Conservation (phyloP, 2,329 filamentous ascomycete species). For the Colletotrichum paranaense region DNA sequence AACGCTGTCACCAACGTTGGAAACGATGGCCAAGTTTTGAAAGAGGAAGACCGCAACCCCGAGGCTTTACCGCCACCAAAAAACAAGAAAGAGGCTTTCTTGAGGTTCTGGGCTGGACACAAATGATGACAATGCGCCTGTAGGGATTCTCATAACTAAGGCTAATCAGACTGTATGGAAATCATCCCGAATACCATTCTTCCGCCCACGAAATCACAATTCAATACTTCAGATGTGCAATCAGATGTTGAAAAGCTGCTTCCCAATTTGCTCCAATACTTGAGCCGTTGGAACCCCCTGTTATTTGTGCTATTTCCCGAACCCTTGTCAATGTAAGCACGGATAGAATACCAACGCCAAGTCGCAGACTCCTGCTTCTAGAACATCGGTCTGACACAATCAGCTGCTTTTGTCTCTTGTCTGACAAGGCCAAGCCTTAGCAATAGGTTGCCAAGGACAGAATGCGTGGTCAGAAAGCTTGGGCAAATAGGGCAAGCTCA, state of each 20-base stretch:
- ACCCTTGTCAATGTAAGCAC: not conserved
- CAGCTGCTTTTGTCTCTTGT: not conserved
- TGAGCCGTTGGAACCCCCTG: not conserved
- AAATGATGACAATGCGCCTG: not conserved
- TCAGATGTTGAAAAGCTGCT: too few species aligned
- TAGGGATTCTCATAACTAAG: too few species aligned
- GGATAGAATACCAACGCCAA: not conserved
- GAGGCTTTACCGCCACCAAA: constrained; percentile 34
- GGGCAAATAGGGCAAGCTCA: not conserved
- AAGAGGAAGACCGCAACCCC: constrained; percentile 25
- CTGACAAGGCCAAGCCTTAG: not conserved
- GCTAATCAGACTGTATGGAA: too few species aligned
- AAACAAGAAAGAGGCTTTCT: constrained; percentile 40
- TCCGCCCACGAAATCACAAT: too few species aligned
- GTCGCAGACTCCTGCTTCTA: not conserved
- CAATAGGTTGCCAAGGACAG: not conserved
- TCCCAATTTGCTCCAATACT: too few species aligned
- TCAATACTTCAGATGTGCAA: too few species aligned
- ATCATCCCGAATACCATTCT: too few species aligned
- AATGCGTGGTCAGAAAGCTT: not conserved
- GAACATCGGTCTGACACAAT: not conserved
- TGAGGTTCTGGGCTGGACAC: constrained; percentile 41
- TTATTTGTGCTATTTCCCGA: not conserved
- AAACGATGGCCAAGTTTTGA: constrained; percentile 23
- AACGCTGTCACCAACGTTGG: constrained; percentile 32